phyloP scores from a whole-genome alignment of 371 early-diverging fungal genomes.

The Mucor lusitanicus region DNA sequence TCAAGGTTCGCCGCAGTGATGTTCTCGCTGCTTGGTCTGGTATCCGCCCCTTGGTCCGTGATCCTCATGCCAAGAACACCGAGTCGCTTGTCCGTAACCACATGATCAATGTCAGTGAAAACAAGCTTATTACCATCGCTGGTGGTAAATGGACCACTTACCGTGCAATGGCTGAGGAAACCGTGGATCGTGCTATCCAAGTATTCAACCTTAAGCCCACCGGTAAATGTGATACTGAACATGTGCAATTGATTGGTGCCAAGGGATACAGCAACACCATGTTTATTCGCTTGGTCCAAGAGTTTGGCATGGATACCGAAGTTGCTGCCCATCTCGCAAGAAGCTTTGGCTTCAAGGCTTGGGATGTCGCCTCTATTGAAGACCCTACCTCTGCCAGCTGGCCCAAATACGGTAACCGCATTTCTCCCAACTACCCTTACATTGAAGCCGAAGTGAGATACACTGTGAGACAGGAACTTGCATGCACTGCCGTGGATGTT shows the following conservation, averaged over 20 bases:
- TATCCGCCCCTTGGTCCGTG: conserved; percentile 98
- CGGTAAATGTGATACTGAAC: conserved; percentile 72
- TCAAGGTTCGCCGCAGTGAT: conserved; percentile 94
- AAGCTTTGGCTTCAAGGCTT: conserved; percentile 84
- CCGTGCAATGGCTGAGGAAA: conserved; percentile 98
- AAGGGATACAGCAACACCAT: conserved; percentile 87
- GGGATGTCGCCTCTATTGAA: conserved; percentile 83
- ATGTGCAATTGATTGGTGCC: conserved; percentile 83
- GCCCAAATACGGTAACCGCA: conserved; percentile 73
- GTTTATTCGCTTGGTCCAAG: conserved; percentile 90
- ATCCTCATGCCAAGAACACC: conserved; percentile 91
- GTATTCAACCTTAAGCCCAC: conserved; percentile 64
- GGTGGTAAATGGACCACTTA: conserved; percentile 99
- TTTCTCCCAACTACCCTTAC: conserved; percentile 88
- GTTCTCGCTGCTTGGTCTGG: conserved; percentile 99
- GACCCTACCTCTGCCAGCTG: conserved; percentile 70
- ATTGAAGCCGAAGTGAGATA: conserved; percentile 96
- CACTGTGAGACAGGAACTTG: conserved; percentile 92
- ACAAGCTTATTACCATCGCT: conserved; percentile 93
- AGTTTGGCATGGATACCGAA: conserved; percentile 92
- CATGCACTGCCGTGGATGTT: conserved; percentile 93
- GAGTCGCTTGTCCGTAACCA: conserved; percentile 96
- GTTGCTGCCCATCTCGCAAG: conserved; percentile 90
- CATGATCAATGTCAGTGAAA: conserved; percentile 86
- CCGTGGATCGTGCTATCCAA: conserved; percentile 89